Evolutionary conservation across 169 alveolate species (phyloP).

Genomic region (Cryptosporidium andersoni): DNA sequence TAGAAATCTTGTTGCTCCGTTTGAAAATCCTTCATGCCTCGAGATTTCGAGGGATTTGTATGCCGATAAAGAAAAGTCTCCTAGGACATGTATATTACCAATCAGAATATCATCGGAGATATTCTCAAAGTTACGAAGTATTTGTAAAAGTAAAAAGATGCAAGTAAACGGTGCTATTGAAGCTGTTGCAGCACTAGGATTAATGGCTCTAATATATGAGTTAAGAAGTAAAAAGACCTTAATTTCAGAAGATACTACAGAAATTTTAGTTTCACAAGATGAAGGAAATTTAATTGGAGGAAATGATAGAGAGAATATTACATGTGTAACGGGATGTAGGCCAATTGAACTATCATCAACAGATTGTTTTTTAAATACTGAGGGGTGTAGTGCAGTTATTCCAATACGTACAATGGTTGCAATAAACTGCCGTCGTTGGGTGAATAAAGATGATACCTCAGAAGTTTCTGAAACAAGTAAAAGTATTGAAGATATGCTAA

Average conservation of each 20-base stretch:
- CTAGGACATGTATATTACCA: constrained; percentile 65
- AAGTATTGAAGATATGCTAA: constrained; percentile 21
- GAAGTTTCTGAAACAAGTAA: constrained; percentile 54
- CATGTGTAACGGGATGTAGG: constrained; percentile 26
- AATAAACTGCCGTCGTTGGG: constrained; percentile 68
- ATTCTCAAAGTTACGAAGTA: constrained; percentile 16
- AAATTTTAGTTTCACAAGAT: neutral
- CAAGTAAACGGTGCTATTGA: constrained; percentile 67
- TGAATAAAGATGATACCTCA: constrained; percentile 55
- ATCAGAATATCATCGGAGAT: constrained; percentile 23
- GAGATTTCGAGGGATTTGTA: constrained; percentile 67
- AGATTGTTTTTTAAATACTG: constrained; percentile 29
- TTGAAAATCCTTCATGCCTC: constrained; percentile 58
- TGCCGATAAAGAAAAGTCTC: constrained; percentile 63
- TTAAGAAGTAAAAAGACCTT: constrained; percentile 24
- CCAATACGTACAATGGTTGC: constrained; percentile 71
- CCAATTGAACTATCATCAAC: constrained; percentile 2
- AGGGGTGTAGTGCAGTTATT: constrained; percentile 11
- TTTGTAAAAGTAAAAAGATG: constrained; percentile 48
- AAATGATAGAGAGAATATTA: neutral
- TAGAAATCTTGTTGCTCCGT: constrained; percentile 65
- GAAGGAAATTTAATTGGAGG: neutral
- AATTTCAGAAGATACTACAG: constrained; percentile 43
- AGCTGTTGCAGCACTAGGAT: constrained; percentile 60
- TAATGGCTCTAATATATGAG: constrained; percentile 61